These are phyloP conservation scores for Wakefieldia striispora DNA, from an alignment of 768 basidiomycete genomes.

Conservation along the genomic window DNA sequence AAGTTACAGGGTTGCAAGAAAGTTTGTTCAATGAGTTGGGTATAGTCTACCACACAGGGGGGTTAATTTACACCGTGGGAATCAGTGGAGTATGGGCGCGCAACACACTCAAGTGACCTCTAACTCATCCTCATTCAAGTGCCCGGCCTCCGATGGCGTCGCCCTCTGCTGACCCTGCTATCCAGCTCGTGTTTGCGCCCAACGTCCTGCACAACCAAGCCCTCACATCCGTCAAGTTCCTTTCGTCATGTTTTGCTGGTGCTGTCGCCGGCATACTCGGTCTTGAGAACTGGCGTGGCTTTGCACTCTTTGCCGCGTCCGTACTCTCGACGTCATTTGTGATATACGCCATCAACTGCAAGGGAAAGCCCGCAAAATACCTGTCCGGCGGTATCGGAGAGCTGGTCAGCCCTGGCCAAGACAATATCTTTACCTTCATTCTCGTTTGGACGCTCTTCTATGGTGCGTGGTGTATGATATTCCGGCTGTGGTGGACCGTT, in stretches of 20 bases:
- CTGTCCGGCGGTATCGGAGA: conserved; percentile 62
- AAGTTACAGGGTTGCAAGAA: no score
- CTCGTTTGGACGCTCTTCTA: conserved; percentile 94
- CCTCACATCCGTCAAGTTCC: conserved; percentile 69
- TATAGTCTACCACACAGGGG: no score
- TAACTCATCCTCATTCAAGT: background rate
- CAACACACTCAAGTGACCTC: no score
- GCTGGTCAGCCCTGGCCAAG: conserved; percentile 81
- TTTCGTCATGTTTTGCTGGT: conserved; percentile 82
- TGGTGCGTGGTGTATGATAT: conserved; percentile 47
- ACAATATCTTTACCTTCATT: conserved; percentile 88
- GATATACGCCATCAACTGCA: conserved; percentile 70
- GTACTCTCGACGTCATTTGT: conserved; percentile 65
- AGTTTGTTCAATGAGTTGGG: no score
- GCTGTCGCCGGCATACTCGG: conserved; percentile 88
- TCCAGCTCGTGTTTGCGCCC: conserved; percentile 62
- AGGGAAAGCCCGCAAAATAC: conserved; percentile 60
- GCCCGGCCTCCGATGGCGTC: conserved; percentile 41
- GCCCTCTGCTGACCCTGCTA: conserved; percentile 45
- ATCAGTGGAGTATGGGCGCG: background rate
- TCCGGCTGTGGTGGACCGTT: background rate
- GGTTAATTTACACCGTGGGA: conserved; percentile 18
- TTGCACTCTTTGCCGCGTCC: conserved; percentile 69
- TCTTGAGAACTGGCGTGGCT: conserved; percentile 81
- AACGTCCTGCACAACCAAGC: conserved; percentile 65